Evolutionary conservation across 805 yeast species (phyloP), one percentile per base, ranked within the genome.

Genomic region (Diddensiella santjacobensis): DNA sequence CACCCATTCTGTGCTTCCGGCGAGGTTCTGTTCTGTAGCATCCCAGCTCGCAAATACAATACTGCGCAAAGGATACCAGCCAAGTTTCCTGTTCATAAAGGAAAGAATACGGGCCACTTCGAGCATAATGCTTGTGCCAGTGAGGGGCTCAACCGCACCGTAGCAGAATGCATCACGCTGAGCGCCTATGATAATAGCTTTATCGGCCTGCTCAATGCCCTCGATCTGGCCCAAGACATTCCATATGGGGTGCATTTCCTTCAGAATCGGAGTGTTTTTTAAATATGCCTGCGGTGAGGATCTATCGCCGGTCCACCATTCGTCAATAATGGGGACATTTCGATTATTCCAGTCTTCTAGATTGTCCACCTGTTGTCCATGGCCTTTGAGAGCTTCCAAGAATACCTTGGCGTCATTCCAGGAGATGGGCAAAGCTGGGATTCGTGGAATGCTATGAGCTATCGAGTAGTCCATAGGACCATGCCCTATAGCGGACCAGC

Each of bases 21-120:
- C 96, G 55, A 74, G 69, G 61, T 89, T 89, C 59, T 84, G 88
- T 52, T 82, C 80, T 0, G 84, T 70, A 1, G 86, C 96, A 58
- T 90, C 95, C 70, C 85, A 88, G 0, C 96, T 86, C 0, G 80
- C 79, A 67, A 90, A 89, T 59, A 83, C 83, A 11, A 90, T 81
- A 2, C 90, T 74, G 63, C 98, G 76, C 35, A 88, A 65, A 0
- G 98, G 97, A 40, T 72, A 70, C 97, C 97, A 90, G 51, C 81
- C 79, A 57, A 74, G 75, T 31, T 80, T 71, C 45, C 79, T 72
- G 50, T 78, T 81, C 64, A 89, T 69, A 22, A 78, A 72, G 18
- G 87, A 79, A 46, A 89, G 78, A 0, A 85, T 63, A 48, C 84
- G 78, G 6, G 86, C 79, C 49, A 90, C 66, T 53, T 90, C 91